phyloP scores from a whole-genome alignment of 2,329 filamentous ascomycete genomes.

The Scedosporium aurantiacum region DNA sequence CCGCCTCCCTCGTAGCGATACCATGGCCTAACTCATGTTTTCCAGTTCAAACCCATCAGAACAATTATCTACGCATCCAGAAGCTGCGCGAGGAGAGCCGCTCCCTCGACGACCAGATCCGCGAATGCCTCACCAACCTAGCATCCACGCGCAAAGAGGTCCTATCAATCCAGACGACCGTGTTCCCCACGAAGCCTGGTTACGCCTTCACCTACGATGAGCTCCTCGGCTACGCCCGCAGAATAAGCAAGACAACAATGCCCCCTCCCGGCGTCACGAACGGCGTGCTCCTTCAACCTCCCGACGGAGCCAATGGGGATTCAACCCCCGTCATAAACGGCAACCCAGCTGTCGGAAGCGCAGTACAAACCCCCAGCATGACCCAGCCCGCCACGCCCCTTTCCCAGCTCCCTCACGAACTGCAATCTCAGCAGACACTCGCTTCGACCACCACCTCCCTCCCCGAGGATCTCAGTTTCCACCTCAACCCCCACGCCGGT shows the following conservation, averaged over 20 bases:
- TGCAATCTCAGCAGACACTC: constrained; percentile 20
- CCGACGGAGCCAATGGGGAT: constrained; percentile 20
- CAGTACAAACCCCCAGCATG: constrained; percentile 14
- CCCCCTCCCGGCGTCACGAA: constrained; percentile 48
- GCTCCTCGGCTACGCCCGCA: constrained; percentile 65
- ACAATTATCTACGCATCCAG: constrained; percentile 59
- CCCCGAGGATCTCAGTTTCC: constrained; percentile 35
- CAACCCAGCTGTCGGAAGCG: constrained; percentile 10
- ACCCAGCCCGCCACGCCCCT: constrained; percentile 11
- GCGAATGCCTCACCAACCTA: constrained; percentile 56
- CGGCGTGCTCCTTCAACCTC: constrained; percentile 18
- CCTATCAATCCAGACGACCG: constrained; percentile 47
- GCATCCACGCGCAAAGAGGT: constrained; percentile 65
- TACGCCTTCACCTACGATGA: constrained; percentile 57
- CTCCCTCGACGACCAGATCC: constrained; percentile 60
- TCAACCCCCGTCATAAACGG: constrained; percentile 10
- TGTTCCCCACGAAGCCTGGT: constrained; percentile 38
- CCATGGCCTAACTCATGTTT: not conserved
- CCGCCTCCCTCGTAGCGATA: too few species aligned
- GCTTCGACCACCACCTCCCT: constrained; percentile 28
- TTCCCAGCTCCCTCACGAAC: constrained; percentile 15
- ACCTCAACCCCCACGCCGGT: constrained; percentile 44
- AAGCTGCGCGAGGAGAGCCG: constrained; percentile 55
- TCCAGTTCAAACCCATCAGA: constrained; percentile 62
- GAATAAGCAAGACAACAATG: constrained; percentile 70